Evolutionary conservation across 2,329 filamentous ascomycete species (phyloP), one percentile per base, ranked within the genome.

Genomic region (Arthrobotrys sphaeroides): DNA sequence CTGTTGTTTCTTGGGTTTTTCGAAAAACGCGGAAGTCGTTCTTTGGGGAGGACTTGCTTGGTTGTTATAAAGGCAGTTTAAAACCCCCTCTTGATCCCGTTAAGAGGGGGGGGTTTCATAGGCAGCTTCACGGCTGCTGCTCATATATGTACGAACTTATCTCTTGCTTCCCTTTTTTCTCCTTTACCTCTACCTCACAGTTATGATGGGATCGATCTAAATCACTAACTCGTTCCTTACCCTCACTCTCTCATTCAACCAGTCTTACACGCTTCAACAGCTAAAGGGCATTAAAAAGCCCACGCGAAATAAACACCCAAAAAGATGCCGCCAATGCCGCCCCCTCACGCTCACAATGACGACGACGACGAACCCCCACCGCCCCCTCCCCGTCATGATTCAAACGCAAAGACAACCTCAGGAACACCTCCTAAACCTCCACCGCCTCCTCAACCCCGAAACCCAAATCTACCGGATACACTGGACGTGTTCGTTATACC

Each of bases 401-500:
- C 68, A 45, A 75, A 69, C 51, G 64, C 77, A 33, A 64, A 78
- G 77, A 65, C 74, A 31, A 76, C 73, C n/a, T 77, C 53, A 38
- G 69, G 43, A 40, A 78, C 65, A 28, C 72, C 67, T 36, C 77
- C 49, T 40, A 77, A 65, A 64, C 77, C 57, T 47, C 72, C 43
- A 24, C 59, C 36, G 33, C 68, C 53, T 43, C 76, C 22, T 45
- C 76, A 64, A 61, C 57, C 66, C 49, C 75, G 61, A 28, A 70
- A 55, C 59, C 55, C 77, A 33, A 78, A 42, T 28, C 42, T 68
- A 20, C 59, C 77, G 18, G 65, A 77, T 36, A 66, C 73, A 16
- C 67, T 78, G 47, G 78, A 80, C 62, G 73, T 79, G 59, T 79
- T 79, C 53, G 77, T 80, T 7, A 75, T 80, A 22, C 79, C 78